phyloP scores from a whole-genome alignment of 495 filamentous ascomycete genomes.

The Glonium stellatum region DNA sequence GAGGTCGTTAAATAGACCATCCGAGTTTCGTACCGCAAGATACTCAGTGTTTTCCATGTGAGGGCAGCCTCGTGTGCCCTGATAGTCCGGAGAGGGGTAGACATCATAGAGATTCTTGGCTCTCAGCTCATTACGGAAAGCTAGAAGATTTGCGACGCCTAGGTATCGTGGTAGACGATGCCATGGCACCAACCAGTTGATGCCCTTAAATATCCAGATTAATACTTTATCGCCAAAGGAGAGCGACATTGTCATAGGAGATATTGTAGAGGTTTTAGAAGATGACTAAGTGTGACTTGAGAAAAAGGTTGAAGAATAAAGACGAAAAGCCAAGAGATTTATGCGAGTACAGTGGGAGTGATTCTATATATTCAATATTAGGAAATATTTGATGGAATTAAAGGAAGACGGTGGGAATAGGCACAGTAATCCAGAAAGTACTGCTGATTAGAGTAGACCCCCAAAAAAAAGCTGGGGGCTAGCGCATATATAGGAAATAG shows the following conservation, averaged over 20 bases:
- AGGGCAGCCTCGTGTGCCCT: slow-evolving; percentile 27
- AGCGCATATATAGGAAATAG: no score
- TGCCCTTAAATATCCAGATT: slow-evolving; percentile 32
- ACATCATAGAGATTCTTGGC: slow-evolving; percentile 39
- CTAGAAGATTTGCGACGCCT: slow-evolving; percentile 36
- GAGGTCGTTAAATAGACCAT: slow-evolving; percentile 40
- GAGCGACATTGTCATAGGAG: slow-evolving; percentile 13
- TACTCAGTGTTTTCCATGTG: slow-evolving; percentile 30
- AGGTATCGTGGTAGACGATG: slow-evolving; percentile 37
- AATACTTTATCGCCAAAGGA: slow-evolving; percentile 28
- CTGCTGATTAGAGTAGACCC: no score
- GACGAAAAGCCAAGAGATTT: no score
- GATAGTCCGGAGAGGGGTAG: slow-evolving; percentile 30
- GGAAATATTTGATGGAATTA: no score
- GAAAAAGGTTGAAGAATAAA: no score
- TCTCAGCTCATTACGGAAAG: slow-evolving; percentile 39
- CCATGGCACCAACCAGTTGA: slow-evolving; percentile 38
- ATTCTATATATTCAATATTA: no score
- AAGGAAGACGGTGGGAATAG: no score
- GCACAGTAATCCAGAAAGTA: no score
- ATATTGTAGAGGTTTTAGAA: no score
- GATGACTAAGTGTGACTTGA: no score
- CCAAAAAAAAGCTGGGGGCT: no score
- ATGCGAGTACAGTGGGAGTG: no score
- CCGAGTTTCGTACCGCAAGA: slow-evolving; percentile 35